phyloP scores from a whole-genome alignment of 345 rosid genomes.

The Trapa incisa region DNA sequence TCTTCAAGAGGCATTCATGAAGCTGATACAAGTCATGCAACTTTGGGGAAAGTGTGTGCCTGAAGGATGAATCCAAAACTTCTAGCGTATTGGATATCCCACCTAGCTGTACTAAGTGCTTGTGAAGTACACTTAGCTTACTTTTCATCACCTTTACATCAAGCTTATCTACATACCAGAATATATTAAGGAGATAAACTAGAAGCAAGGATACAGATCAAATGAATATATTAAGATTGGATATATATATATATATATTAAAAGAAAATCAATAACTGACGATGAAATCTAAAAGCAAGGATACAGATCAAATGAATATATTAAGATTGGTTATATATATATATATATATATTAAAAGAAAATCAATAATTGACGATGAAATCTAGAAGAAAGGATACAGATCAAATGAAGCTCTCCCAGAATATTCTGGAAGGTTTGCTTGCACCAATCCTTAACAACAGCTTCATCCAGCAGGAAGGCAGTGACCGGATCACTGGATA shows the following conservation, averaged over 20 bases:
- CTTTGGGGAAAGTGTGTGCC: constrained; percentile 59
- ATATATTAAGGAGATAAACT: constrained; percentile 25
- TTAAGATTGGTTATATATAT: neutral
- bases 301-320: constrained; percentile 32
- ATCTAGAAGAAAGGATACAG: constrained; percentile 57
- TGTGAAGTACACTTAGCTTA: constrained; percentile 41
- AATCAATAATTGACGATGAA: neutral
- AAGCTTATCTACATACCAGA: constrained; percentile 41
- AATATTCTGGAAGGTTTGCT: constrained; percentile 53
- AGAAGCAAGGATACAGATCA: too few species aligned
- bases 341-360: neutral
- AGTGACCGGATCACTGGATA: constrained; percentile 86
- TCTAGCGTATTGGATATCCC: constrained; percentile 68
- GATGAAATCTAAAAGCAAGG: constrained; percentile 24
- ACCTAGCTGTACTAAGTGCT: constrained; percentile 43
- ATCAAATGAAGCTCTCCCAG: constrained; percentile 47
- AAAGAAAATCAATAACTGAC: neutral
- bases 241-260: neutral
- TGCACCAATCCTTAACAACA: constrained; percentile 98
- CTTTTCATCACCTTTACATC: constrained; percentile 46
- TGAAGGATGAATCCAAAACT: constrained; percentile 71
- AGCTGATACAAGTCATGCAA: constrained; percentile 70
- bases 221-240: neutral
- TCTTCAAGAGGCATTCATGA: constrained; percentile 59
- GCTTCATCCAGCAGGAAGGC: constrained; percentile 99